Evolutionary conservation across 768 basidiomycete genomes (phyloP).

Genomic region (Crepidotus variabilis): DNA sequence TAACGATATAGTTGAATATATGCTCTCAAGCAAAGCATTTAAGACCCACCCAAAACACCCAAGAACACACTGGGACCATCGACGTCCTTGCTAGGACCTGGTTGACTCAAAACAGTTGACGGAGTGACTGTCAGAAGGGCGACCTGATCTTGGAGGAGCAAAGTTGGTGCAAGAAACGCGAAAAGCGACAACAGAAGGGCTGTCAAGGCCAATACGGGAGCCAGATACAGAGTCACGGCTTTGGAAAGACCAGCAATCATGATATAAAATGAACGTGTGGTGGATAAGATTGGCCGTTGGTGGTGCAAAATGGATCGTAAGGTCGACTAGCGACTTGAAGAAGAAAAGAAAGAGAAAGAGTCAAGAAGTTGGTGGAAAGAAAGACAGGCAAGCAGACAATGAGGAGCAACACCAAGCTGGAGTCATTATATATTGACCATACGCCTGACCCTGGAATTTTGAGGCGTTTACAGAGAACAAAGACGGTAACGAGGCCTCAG

Average conservation of each 20-base stretch:
- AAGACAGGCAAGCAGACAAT: slow-evolving; percentile 1
- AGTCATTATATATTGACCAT: slow-evolving; percentile 5
- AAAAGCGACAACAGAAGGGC: slow-evolving; percentile 64
- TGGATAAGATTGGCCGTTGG: slow-evolving; percentile 3
- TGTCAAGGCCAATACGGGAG: slow-evolving; percentile 63
- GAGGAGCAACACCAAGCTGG: slow-evolving; percentile 4
- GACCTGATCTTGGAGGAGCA: slow-evolving; percentile 58
- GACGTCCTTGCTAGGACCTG: slow-evolving; percentile 27
- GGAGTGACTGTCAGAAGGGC: slow-evolving; percentile 64
- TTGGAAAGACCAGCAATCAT: slow-evolving; percentile 76
- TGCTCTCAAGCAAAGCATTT: not conserved
- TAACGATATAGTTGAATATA: not conserved
- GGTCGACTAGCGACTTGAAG: slow-evolving; percentile 21
- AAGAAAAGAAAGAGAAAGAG: slow-evolving; percentile 5
- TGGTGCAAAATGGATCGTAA: slow-evolving; percentile 11
- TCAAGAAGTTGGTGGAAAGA: slow-evolving; percentile 1
- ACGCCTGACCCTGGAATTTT: slow-evolving; percentile 1
- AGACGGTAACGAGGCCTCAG: slow-evolving; percentile 12
- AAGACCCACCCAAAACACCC: slow-evolving; percentile 56
- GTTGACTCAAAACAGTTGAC: slow-evolving; percentile 34
- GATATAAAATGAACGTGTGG: slow-evolving; percentile 13
- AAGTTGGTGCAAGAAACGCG: slow-evolving; percentile 62
- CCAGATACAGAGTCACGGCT: slow-evolving; percentile 62
- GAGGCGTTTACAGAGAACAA: slow-evolving; percentile 16
- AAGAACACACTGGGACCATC: slow-evolving; percentile 71